Conservation (phyloP, 78 protist genomes). For the Capsaspora owczarzaki region DNA sequence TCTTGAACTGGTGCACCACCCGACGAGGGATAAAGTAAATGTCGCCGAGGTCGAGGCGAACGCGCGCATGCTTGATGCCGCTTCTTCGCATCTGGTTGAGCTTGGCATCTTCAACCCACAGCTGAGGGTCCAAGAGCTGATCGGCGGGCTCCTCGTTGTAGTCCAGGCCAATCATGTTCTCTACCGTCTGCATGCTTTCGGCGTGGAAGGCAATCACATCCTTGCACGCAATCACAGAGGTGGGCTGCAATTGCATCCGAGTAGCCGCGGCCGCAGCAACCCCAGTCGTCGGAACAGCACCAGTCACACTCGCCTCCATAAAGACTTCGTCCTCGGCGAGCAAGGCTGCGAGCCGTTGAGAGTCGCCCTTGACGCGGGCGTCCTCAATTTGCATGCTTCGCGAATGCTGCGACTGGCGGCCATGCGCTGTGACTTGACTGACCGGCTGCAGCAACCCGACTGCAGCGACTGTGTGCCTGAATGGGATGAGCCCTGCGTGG, state of each 20-base stretch:
- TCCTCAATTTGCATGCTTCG: too few species aligned
- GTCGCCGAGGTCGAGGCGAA: neutral
- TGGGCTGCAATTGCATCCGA: too few species aligned
- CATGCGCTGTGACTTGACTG: too few species aligned
- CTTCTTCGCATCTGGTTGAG: neutral
- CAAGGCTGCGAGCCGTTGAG: neutral
- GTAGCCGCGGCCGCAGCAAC: neutral
- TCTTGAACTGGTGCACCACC: conserved; percentile 14
- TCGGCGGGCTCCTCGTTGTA: conserved; percentile 7
- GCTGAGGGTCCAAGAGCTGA: neutral
- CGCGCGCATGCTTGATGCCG: neutral
- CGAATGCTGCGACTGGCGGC: too few species aligned
- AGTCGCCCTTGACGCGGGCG: too few species aligned
- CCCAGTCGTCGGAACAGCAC: neutral
- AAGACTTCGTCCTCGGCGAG: neutral
- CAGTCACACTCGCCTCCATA: too few species aligned
- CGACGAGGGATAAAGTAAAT: neutral
- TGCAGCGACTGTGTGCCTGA: neutral
- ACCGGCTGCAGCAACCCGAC: neutral
- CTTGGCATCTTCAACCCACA: conserved; percentile 1
- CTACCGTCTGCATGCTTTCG: neutral
- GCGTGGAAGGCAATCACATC: neutral
- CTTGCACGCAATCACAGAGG: too few species aligned
- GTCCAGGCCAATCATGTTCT: neutral
- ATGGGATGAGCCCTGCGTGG: conserved; percentile 4